These are phyloP conservation scores for Kernera saxatilis DNA, from an alignment of 345 rosid species.

Conservation along the genomic window DNA sequence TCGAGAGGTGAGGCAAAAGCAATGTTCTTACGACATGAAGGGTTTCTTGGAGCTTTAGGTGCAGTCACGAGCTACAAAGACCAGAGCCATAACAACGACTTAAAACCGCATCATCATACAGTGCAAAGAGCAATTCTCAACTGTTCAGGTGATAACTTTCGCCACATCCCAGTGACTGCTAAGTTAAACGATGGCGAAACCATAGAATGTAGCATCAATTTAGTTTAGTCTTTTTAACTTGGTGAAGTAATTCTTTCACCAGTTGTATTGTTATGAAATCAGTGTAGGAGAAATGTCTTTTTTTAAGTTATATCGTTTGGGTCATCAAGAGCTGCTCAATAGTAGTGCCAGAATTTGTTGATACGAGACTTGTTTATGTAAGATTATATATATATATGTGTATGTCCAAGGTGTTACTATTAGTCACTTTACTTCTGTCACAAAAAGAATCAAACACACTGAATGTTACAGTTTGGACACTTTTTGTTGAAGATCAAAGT, in stretches of 20 bases:
- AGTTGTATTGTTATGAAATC: slow-evolving; percentile 5
- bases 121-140: slow-evolving; percentile 6
- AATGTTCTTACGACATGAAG: slow-evolving; percentile 79
- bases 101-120: slow-evolving; percentile 5
- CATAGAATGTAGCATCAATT: slow-evolving; percentile 24
- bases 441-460: neutral
- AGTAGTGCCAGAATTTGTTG: neutral
- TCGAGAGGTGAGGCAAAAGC: slow-evolving; percentile 90
- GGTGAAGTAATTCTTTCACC: neutral
- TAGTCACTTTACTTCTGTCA: neutral
- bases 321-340: slow-evolving; percentile 3
- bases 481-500: neutral
- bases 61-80: slow-evolving; percentile 54
- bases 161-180: neutral
- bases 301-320: neutral
- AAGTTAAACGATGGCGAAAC: slow-evolving; percentile 13
- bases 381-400: neutral
- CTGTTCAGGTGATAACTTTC: slow-evolving; percentile 13
- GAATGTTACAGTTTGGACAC: neutral
- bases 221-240: slow-evolving; percentile 13
- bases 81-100: neutral
- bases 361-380: neutral
- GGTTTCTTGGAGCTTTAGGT: slow-evolving; percentile 85
- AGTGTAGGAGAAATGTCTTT: slow-evolving; percentile 1
- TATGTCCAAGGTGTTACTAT: neutral